Percentiles rank a stretch among this genome's conserved stretches.
Evolutionary conservation across 768 basidiomycete genomes (phyloP).

Genomic region (Mycena latifolia): DNA sequence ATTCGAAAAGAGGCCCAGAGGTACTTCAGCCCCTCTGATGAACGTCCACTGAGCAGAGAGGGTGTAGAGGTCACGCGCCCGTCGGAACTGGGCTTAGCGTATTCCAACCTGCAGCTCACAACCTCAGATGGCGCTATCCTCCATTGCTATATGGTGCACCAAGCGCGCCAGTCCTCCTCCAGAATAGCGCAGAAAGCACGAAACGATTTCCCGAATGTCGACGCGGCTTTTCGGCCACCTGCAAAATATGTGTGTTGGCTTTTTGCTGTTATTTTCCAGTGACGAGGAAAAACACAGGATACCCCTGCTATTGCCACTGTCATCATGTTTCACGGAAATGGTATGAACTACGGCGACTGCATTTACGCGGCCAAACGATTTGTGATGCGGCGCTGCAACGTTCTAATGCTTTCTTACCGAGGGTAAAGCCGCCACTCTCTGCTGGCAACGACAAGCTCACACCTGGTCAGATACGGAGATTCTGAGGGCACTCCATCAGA

Average conservation of each 20-base stretch:
- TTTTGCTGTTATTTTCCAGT: background rate
- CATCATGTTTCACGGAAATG: conserved; percentile 40
- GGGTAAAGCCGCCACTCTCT: conserved; percentile 21
- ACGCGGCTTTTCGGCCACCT: conserved; percentile 2
- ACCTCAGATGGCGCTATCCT: conserved; percentile 30
- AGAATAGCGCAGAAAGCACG: background rate
- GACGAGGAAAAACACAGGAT: background rate
- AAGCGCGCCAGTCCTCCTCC: conserved; percentile 12
- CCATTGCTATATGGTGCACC: conserved; percentile 25
- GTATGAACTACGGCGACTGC: conserved; percentile 31
- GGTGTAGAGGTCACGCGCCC: conserved; percentile 1
- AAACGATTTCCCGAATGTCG: conserved; percentile 11
- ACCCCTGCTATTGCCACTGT: conserved; percentile 27
- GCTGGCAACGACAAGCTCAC: background rate
- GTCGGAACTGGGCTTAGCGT: conserved; percentile 21
- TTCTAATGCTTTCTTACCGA: conserved; percentile 39
- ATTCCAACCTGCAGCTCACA: conserved; percentile 11
- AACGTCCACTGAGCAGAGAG: background rate
- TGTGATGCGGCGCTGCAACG: conserved; percentile 29
- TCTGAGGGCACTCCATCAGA: conserved; percentile 39
- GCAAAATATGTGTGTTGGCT: conserved; percentile 10
- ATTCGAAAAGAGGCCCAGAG: conserved; percentile 28
- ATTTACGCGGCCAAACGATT: conserved; percentile 22
- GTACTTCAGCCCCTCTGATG: background rate
- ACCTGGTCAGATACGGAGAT: conserved; percentile 29